Conservation (phyloP, 352 stramenopile genomes). For the Globisporangium perplexum region DNA sequence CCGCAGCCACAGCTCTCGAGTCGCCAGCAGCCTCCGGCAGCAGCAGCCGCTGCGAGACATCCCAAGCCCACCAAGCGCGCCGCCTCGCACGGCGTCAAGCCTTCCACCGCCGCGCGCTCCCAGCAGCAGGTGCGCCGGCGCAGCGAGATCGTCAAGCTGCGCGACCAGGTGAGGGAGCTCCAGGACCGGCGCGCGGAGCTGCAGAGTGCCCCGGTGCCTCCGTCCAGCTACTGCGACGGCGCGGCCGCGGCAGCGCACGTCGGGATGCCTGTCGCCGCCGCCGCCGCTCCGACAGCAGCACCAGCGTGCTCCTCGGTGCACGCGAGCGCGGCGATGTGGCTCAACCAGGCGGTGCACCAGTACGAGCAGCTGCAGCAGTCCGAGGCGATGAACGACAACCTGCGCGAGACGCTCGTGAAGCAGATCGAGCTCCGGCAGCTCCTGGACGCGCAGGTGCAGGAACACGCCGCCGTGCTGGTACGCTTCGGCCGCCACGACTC, state of each 20-base stretch:
- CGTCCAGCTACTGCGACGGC: too few relatives aligned
- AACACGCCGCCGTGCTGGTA: background rate
- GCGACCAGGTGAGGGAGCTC: conserved; percentile 4
- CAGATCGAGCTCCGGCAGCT: conserved; percentile 43
- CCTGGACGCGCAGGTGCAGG: conserved; percentile 11
- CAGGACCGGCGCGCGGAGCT: background rate
- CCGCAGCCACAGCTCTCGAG: too few relatives aligned
- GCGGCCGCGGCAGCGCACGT: background rate
- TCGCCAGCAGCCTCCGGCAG: too few relatives aligned
- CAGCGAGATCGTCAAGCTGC: conserved; percentile 4
- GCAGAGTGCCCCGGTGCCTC: background rate
- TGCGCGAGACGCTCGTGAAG: conserved; percentile 27
- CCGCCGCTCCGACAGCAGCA: background rate
- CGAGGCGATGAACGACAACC: conserved; percentile 29
- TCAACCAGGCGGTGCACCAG: conserved; percentile 34
- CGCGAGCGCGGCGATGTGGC: conserved; percentile 25
- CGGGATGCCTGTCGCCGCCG: background rate
- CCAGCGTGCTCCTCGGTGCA: background rate
- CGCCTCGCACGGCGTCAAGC: background rate
- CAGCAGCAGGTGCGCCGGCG: background rate
- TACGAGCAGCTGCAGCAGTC: conserved; percentile 35
- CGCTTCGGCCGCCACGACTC: background rate
- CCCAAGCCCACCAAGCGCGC: background rate
- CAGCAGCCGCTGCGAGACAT: background rate
- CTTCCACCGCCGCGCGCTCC: background rate